Percentiles rank a stretch among this genome's conserved stretches.
Evolutionary conservation across 1,284 basidiomycete genomes (phyloP).

Genomic region (Tilletia caries): DNA sequence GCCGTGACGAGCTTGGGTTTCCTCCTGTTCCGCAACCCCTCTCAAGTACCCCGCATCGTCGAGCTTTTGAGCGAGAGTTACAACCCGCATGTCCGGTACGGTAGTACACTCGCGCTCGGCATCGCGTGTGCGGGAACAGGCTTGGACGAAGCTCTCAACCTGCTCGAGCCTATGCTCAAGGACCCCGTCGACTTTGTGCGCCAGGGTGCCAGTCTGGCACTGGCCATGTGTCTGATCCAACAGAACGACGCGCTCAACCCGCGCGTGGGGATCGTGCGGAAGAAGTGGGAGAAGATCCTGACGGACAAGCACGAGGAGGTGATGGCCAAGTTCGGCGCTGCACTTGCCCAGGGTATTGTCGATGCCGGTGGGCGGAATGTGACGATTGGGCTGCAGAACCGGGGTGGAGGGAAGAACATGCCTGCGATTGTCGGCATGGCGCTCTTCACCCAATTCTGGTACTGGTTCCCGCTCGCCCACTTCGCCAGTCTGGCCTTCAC

Average conservation of each 20-base stretch:
- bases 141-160: slow-evolving; percentile 49
- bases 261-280: slow-evolving; percentile 43
- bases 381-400: slow-evolving; percentile 49
- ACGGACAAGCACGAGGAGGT: slow-evolving; percentile 53
- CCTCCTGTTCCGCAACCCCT: slow-evolving; percentile 53
- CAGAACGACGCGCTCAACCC: slow-evolving; percentile 52
- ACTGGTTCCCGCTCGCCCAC: slow-evolving; percentile 54
- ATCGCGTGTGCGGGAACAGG: slow-evolving; percentile 53
- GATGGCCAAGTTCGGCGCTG: slow-evolving; percentile 54
- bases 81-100: slow-evolving; percentile 54
- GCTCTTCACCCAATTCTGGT: slow-evolving; percentile 54
- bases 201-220: slow-evolving; percentile 51
- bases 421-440: slow-evolving; percentile 53
- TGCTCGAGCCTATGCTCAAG: slow-evolving; percentile 53
- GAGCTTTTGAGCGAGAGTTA: slow-evolving; percentile 53
- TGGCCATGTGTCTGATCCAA: slow-evolving; percentile 52
- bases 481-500: slow-evolving; percentile 51
- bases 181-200: slow-evolving; percentile 53
- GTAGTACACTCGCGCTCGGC: slow-evolving; percentile 51
- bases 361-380: slow-evolving; percentile 53
- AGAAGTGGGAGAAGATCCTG: slow-evolving; percentile 49
- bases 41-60: slow-evolving; percentile 52
- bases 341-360: slow-evolving; percentile 49
- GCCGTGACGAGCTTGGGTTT: slow-evolving; percentile 51
- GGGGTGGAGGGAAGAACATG: slow-evolving; percentile 49